Evolutionary conservation across 2,329 filamentous ascomycete species (phyloP).

Genomic region (Alternaria gaisen): DNA sequence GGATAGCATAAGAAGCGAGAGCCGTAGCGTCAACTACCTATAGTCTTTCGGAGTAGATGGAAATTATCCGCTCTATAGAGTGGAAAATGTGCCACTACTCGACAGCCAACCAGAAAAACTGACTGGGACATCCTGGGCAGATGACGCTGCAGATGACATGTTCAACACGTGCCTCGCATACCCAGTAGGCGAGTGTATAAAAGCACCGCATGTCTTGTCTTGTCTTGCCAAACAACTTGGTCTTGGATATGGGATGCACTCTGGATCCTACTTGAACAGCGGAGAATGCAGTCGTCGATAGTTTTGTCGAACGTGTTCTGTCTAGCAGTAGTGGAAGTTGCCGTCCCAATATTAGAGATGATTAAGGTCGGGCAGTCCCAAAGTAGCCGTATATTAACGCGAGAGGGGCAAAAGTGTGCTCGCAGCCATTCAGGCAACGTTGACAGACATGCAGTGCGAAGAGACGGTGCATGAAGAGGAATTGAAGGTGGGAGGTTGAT

Average conservation of each 20-base stretch:
- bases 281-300: background rate
- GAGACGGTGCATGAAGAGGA: background rate
- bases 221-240: background rate
- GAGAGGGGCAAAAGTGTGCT: background rate
- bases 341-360: background rate
- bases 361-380: background rate
- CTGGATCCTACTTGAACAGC: background rate
- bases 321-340: background rate
- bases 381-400: background rate
- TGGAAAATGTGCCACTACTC: background rate
- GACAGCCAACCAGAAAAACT: background rate
- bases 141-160: background rate
- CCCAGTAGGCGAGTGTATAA: background rate
- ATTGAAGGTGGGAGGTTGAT: background rate
- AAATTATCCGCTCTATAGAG: background rate
- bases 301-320: background rate
- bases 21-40: background rate
- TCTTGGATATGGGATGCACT: background rate
- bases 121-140: conserved; percentile 1
- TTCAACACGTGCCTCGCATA: conserved; percentile 3
- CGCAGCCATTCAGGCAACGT: background rate
- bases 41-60: background rate
- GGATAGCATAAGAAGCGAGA: background rate
- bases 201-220: background rate
- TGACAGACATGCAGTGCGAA: background rate